Base-by-base conservation (phyloP, 805 yeast species). In the Torulaspora gathmanii region DNA sequence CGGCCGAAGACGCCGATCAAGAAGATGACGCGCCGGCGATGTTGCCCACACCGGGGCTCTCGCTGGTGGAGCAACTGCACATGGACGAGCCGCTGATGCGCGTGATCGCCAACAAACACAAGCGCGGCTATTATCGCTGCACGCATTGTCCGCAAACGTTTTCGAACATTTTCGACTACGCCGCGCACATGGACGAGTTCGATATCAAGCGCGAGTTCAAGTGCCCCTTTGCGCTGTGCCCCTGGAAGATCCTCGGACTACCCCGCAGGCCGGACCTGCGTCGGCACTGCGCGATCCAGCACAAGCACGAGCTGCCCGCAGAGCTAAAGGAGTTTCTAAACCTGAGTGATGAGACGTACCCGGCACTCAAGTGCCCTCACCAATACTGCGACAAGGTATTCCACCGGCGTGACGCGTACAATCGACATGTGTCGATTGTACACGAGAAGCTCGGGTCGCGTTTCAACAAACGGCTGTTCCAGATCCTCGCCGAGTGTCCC, bases 341-440 rank as follows among this genome's bases (percentile, higher is more conserved):
- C 30, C 41, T 63, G 31, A 58, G 54, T 36, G 62, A 57, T 16
- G 60, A 57, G 23, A 51, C 58, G 12, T 64, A 56, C 30, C 64
- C 65, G n/a, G 52, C 59, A n/a, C 46, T 58, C 9, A 34, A 49
- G 4, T 71, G 74, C 45, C 50, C 63, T 0, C 53, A 61, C 36
- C 53, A 57, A 3, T 56, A 56, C 40, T 80, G 85, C 52, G 71
- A 69, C 8, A 76, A 74, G 49, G 55, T 53, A 6, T 79, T 79
- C 54, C 71, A 72, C 49, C 63, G 84, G 40, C 71, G 70, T 42
- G 84, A 80, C 56, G 74, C 82, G 1, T 67, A 73, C 45, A 70
- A 67, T 34, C 68, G 84, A 51, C 86, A 80, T 53, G 67, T 67
- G 23, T 70, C 70, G 40, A 64, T 78, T 47, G 81, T 77, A 11